These are phyloP conservation scores for Taphrina populina DNA, from an alignment of 1,139 yeast species.

Conservation along the genomic window DNA sequence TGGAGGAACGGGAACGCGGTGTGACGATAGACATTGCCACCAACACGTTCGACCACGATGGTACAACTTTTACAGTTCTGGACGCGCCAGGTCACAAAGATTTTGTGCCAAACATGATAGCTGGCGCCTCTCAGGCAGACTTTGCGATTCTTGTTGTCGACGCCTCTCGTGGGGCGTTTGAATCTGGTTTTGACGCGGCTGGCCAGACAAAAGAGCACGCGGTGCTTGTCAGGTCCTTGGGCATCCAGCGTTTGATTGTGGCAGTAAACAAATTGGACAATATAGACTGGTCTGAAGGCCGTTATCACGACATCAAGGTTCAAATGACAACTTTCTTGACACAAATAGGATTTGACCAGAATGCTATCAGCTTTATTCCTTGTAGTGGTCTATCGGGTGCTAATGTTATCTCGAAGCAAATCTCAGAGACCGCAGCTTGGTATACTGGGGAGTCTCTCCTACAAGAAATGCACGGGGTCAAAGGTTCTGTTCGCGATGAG, in stretches of 20 bases:
- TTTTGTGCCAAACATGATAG: slow-evolving; percentile 98
- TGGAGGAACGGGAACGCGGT: slow-evolving; percentile 78
- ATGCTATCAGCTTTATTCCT: slow-evolving; percentile 68
- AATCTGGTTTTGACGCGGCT: slow-evolving; percentile 77
- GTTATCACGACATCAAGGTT: slow-evolving; percentile 62
- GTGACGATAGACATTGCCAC: slow-evolving; percentile 93
- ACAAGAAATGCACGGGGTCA: slow-evolving; percentile 12
- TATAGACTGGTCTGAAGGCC: slow-evolving; percentile 61
- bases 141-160: slow-evolving; percentile 74
- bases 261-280: slow-evolving; percentile 89
- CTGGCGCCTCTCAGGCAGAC: slow-evolving; percentile 86
- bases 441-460: slow-evolving; percentile 10
- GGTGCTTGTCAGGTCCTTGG: slow-evolving; percentile 74
- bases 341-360: slow-evolving; percentile 59
- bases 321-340: slow-evolving; percentile 63
- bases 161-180: slow-evolving; percentile 79
- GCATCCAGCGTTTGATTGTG: slow-evolving; percentile 70
- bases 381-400: slow-evolving; percentile 82
- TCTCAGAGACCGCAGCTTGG: slow-evolving; percentile 41
- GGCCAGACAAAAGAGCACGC: slow-evolving; percentile 97
- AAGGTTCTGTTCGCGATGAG: slow-evolving; percentile 7
- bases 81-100: slow-evolving; percentile 99
- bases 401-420: slow-evolving; percentile 58
- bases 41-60: slow-evolving; percentile 69
- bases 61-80: slow-evolving; percentile 72